phyloP scores from a whole-genome alignment of 148 eudicot species.

The Tetragonia tetragonoides region DNA sequence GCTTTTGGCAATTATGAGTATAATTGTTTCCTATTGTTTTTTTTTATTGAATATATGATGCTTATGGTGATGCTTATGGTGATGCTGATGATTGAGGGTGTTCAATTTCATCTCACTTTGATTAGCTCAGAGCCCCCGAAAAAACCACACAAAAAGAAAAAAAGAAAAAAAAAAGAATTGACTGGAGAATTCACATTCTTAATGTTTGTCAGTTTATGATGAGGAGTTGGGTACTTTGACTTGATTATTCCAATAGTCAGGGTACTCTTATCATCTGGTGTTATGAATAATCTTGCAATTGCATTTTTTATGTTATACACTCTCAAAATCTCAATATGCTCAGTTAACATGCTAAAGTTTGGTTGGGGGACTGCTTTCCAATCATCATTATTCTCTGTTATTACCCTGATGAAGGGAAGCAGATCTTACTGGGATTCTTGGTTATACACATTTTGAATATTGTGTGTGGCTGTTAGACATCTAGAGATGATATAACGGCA shows the following conservation, averaged over 20 bases:
- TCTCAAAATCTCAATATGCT: background rate
- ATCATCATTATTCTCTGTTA: background rate
- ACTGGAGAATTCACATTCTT: background rate
- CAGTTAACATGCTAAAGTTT: background rate
- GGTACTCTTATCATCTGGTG: background rate
- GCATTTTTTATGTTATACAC: background rate
- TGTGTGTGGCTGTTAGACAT: background rate
- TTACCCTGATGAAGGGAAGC: background rate
- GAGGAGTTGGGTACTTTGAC: background rate
- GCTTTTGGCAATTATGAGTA: background rate
- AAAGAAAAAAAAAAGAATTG: no score
- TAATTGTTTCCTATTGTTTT: background rate
- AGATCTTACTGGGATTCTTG: background rate
- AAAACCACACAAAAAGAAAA: background rate
- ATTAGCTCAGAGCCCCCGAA: background rate
- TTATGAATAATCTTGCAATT: background rate
- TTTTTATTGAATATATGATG: background rate
- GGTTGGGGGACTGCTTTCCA: background rate
- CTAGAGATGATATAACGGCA: background rate
- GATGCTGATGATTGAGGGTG: background rate
- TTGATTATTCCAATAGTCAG: background rate
- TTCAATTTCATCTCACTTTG: background rate
- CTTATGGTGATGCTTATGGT: no score
- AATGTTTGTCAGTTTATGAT: no score
- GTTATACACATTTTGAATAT: background rate